A percentile compares a stretch with the other conserved stretches of the same genome.
Evolutionary conservation across 495 filamentous ascomycete genomes (phyloP).

Genomic region (Podospora tetraspora): DNA sequence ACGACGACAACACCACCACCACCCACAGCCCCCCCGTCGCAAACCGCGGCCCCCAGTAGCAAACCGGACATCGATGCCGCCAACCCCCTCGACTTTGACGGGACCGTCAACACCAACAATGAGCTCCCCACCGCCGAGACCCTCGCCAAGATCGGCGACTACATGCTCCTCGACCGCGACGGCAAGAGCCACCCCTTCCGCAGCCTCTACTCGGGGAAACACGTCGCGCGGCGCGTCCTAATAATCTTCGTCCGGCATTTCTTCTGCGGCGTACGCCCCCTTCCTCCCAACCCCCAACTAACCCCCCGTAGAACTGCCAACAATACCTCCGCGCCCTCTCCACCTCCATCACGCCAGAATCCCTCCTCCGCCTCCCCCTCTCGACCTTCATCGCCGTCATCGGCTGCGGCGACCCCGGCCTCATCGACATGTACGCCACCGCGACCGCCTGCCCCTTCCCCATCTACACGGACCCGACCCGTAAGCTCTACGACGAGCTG

Average conservation of each 20-base stretch:
- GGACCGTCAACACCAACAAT: slow-evolving; percentile 46
- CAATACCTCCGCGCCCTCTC: slow-evolving; percentile 64
- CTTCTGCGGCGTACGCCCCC: slow-evolving; percentile 65
- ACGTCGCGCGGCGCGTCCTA: slow-evolving; percentile 53
- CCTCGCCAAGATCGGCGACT: slow-evolving; percentile 47
- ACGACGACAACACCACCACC: background rate
- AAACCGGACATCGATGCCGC: slow-evolving; percentile 10
- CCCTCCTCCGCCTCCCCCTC: slow-evolving; percentile 48
- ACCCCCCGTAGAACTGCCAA: slow-evolving; percentile 56
- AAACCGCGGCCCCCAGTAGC: background rate
- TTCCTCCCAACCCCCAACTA: background rate
- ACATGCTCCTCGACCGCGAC: slow-evolving; percentile 59
- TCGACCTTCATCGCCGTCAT: slow-evolving; percentile 66
- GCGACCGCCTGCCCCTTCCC: slow-evolving; percentile 66
- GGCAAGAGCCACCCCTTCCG: slow-evolving; percentile 61
- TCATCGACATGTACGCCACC: slow-evolving; percentile 64
- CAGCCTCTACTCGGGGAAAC: slow-evolving; percentile 57
- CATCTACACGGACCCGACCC: slow-evolving; percentile 74
- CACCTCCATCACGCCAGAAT: slow-evolving; percentile 51
- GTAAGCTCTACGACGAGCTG: slow-evolving; percentile 62
- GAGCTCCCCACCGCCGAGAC: slow-evolving; percentile 47
- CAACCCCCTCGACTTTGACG: slow-evolving; percentile 40
- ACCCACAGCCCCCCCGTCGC: background rate
- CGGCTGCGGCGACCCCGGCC: slow-evolving; percentile 68
- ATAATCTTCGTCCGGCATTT: slow-evolving; percentile 85